These are phyloP conservation scores for Trichoderma sp. DNA, from an alignment of 2,329 filamentous ascomycete species.

Conservation along the genomic window DNA sequence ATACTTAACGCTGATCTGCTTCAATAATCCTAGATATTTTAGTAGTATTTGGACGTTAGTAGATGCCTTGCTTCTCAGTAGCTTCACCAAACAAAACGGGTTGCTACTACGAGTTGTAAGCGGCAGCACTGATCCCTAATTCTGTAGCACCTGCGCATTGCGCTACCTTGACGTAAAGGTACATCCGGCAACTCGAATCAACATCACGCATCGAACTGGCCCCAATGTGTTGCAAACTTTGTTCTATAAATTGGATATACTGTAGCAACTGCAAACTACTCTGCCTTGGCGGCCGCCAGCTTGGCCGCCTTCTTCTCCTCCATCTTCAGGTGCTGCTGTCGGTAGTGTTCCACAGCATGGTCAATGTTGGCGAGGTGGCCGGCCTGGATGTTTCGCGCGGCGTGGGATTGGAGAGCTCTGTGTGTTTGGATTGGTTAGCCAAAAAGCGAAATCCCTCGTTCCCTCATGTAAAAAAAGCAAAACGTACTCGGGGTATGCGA, in stretches of 20 bases:
- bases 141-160: neutral
- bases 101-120: neutral
- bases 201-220: neutral
- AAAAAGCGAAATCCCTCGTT: neutral
- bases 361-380: conserved; percentile 54
- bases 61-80: neutral
- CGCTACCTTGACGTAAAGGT: neutral
- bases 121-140: neutral
- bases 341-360: conserved; percentile 56
- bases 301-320: conserved; percentile 55
- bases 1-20: neutral
- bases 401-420: conserved; percentile 51
- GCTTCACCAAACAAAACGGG: neutral
- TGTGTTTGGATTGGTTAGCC: neutral
- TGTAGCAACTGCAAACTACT: neutral
- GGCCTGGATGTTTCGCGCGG: conserved; percentile 52
- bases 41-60: neutral
- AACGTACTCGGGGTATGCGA: conserved; percentile 58
- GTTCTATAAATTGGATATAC: conserved; percentile 14
- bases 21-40: neutral
- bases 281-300: conserved; percentile 39
- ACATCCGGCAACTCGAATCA: neutral
- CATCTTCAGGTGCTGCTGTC: conserved; percentile 51
- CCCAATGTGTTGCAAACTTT: conserved; percentile 1
- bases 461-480: neutral